Evolutionary conservation across 208 protist species (phyloP), one percentile per base, ranked within the genome.

Genomic region (Leishmania tarentolae): DNA sequence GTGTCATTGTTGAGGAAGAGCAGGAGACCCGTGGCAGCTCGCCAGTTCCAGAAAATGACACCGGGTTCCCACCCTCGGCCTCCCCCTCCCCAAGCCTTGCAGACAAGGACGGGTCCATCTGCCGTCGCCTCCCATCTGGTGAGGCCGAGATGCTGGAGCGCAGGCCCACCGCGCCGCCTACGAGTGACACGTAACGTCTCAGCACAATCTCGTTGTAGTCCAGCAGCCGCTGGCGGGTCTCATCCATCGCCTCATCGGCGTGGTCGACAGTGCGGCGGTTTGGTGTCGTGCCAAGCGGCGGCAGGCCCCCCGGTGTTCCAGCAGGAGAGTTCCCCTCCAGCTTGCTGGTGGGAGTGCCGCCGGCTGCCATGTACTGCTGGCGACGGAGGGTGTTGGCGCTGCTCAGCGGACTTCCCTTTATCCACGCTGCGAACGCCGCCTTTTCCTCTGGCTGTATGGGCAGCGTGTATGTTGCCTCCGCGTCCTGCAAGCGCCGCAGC

Each of bases 121-220:
- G 50, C 78, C 47, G 47, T n/a, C 56, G 79, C 42, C 63, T 44
- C 68, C 71, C n/a, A n/a, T 72, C 68, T n/a, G 79, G 83, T 21
- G 81, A 82, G 1, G 37, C 66, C 56, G 79, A 79, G 56, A 78
- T 77, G 66, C 80, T 79, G 52, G 82, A 42, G 11, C 88, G 80
- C 13, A 84, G 81, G 82, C 83, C 88, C 46, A 91, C 88, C 7
- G 79, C 85, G 24, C 86, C 85, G 44, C 88, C 84, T 7, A 96
- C 93, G 46, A 95, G 85, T n/a, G 70, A 71, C 56, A 87, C 65
- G 80, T 93, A 94, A 69, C 91, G 90, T 65, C 87, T 81, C 66
- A 84, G 66, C 79, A 96, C 89, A 42, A 82, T 73, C 47, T 91
- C 83, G 70, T 87, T 96, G 75, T 86, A 87, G 81, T 94, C 88